A percentile compares a stretch with the other conserved stretches of the same genome.
Evolutionary conservation across 192 early-diverging fungal genomes (phyloP).

Genomic region (Rhizophagus clarus): DNA sequence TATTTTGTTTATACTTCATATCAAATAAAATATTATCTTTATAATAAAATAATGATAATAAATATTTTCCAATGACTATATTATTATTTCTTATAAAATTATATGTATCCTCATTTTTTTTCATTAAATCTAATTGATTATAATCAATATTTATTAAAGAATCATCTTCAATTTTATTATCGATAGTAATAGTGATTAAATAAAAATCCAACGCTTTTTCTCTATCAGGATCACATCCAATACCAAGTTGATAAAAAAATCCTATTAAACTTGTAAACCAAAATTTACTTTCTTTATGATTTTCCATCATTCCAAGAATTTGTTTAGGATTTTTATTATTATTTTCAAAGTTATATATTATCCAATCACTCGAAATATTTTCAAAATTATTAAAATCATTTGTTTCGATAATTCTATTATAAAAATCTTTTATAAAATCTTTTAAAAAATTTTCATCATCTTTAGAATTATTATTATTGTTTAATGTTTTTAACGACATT

Average conservation of each 20-base stretch:
- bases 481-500: no score
- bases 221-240: neutral
- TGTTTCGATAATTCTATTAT: neutral
- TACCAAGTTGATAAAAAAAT: neutral
- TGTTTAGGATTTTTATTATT: neutral
- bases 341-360: neutral
- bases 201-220: neutral
- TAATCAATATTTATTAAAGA: neutral
- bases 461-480: neutral
- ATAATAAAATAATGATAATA: neutral
- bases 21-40: neutral
- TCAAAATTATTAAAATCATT: neutral
- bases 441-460: neutral
- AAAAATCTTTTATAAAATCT: neutral
- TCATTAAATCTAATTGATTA: neutral
- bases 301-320: neutral
- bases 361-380: neutral
- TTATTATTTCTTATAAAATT: neutral
- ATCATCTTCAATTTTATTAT: neutral
- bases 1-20: neutral
- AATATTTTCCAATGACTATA: neutral
- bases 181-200: neutral
- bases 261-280: neutral
- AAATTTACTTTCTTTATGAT: neutral
- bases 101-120: no score